Percentiles rank a stretch among this genome's conserved stretches.
Evolutionary conservation across 1,139 yeast species (phyloP).

Genomic region (Yamadazyma buinensis): DNA sequence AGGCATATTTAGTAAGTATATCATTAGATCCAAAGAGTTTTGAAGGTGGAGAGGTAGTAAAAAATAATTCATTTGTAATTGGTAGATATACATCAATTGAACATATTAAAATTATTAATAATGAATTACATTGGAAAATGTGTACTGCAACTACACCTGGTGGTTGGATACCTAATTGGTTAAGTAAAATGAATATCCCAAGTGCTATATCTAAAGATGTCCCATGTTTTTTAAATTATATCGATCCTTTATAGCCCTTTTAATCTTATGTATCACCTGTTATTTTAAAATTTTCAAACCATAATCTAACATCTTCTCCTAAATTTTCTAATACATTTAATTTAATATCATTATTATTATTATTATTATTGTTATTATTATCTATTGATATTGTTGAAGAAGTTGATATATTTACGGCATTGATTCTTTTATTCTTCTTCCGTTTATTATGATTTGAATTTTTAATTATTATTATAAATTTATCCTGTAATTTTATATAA

Average conservation of each 20-base stretch:
- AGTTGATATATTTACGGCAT: slow-evolving; percentile 10
- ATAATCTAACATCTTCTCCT: slow-evolving; percentile 42
- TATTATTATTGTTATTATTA: too few species aligned
- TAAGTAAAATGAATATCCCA: slow-evolving; percentile 54
- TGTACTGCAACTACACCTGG: slow-evolving; percentile 62
- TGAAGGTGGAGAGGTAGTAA: slow-evolving; percentile 13
- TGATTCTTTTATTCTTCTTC: slow-evolving; percentile 12
- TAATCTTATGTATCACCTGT: slow-evolving; percentile 17
- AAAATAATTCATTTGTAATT: slow-evolving; percentile 17
- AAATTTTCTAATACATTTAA: slow-evolving; percentile 41
- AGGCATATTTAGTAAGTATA: slow-evolving; percentile 10
- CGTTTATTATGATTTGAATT: slow-evolving; percentile 26
- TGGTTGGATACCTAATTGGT: slow-evolving; percentile 62
- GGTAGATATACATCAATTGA: slow-evolving; percentile 62
- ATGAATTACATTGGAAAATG: slow-evolving; percentile 58
- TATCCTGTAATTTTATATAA: slow-evolving; percentile 28
- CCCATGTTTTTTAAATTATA: slow-evolving; percentile 57
- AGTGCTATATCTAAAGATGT: slow-evolving; percentile 65
- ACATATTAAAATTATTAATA: slow-evolving; percentile 36
- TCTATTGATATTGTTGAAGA: slow-evolving; percentile 3
- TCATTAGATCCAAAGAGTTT: slow-evolving; percentile 11
- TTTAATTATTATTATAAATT: slow-evolving; percentile 34
- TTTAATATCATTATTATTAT: slow-evolving; percentile 25
- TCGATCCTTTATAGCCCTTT: slow-evolving; percentile 2
- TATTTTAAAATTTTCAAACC: slow-evolving; percentile 32